Base-by-base conservation (phyloP, 331 rosid species). In the Malus hybrid region DNA sequence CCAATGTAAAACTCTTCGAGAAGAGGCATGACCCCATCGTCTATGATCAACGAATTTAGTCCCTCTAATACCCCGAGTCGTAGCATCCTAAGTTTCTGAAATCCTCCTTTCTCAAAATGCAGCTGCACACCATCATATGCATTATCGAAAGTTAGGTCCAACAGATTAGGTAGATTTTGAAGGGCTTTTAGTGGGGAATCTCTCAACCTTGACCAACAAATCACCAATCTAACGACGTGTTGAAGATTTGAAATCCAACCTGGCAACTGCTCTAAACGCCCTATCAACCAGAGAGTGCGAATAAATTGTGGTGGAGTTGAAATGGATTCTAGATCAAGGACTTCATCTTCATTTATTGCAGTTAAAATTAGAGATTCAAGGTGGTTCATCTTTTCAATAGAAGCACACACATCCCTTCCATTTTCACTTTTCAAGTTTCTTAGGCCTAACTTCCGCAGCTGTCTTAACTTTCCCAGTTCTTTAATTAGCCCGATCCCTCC, bases 341-440 rank as follows among this genome's bases (percentile, higher is more conserved):
- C 42, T 20, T 81, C 85, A 30, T 52, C 10, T 5, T 75, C 66
- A 0, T 15, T 30, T 7, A 34, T 10, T 48, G 67, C 32, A 1
- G 0, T 2, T 42, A 78, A 62, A 4, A 0, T 0, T 22, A 84
- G 58, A 34, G 30, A 3, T 13, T 61, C 26, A 11, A 74, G 85
- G 63, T 52, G 18, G n/a, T 18, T 63, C 85, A 84, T 71, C 5
- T 61, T 75, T 62, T 74, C 61, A 30, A 81, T 12, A 11, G 74
- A 70, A 24, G 29, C 32, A 11, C 85, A 75, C 7, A 81, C 18
- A 39, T 20, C 26, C 34, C 24, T n/a, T 36, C 66, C 81, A 30
- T 60, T 6, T 19, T 62, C 52, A 29, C 60, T 20, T 18, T 18
- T 67, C 50, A 81, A 18, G 7, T 33, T 75, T 5, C 10, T 12